These are phyloP conservation scores for Babesia divergens DNA, from an alignment of 169 alveolate species.

Conservation along the genomic window DNA sequence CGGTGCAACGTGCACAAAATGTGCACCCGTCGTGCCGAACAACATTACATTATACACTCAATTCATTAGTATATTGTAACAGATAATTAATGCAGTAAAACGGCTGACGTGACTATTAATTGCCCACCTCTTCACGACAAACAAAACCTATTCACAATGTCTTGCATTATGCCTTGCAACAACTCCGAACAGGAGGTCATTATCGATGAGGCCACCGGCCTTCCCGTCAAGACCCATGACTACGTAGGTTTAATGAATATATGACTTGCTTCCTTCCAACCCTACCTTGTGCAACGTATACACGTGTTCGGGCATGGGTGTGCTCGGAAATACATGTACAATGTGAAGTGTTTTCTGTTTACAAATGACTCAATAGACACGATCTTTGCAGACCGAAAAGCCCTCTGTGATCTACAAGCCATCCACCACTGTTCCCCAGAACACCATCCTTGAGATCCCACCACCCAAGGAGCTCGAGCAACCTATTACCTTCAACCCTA, in stretches of 20 bases:
- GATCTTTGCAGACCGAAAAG: conserved; percentile 56
- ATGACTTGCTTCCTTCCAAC: no score
- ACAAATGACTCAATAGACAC: not conserved
- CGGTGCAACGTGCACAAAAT: conserved; percentile 12
- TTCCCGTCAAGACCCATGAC: conserved; percentile 44
- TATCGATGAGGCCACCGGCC: conserved; percentile 45
- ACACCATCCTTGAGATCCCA: conserved; percentile 73
- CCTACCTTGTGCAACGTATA: no score
- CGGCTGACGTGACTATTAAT: no score
- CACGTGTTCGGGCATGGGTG: no score
- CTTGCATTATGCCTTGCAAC: conserved; percentile 61
- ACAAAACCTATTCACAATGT: conserved; percentile 8
- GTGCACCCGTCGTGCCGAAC: conserved; percentile 6
- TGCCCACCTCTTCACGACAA: not conserved
- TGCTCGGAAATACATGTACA: no score
- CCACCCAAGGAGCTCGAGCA: conserved; percentile 70
- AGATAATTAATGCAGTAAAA: no score
- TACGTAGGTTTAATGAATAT: conserved; percentile 35
- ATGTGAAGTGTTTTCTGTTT: not conserved
- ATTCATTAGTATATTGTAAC: not conserved
- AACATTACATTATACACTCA: not conserved
- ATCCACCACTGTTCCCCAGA: conserved; percentile 71
- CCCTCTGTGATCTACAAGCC: conserved; percentile 75
- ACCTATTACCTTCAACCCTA: conserved; percentile 74
- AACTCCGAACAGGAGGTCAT: conserved; percentile 58